These are phyloP conservation scores for Verticillium dahliae DNA, from an alignment of 2,329 filamentous ascomycete genomes.

Conservation along the genomic window DNA sequence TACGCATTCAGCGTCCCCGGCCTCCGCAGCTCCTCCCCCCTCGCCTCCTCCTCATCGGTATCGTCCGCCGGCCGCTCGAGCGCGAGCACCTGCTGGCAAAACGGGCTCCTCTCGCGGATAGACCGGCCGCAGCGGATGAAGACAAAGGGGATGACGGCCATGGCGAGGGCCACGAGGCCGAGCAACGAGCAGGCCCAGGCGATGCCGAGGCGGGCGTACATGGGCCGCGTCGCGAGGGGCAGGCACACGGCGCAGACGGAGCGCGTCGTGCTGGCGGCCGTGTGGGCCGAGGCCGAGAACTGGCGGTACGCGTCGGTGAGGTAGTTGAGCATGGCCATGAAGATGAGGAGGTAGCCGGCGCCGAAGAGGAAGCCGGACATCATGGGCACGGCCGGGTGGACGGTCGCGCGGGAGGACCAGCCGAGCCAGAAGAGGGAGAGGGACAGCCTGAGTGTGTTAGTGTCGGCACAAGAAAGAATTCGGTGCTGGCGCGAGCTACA, in stretches of 20 bases:
- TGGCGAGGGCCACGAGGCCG: conserved; percentile 40
- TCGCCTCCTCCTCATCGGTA: background rate
- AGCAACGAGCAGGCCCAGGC: conserved; percentile 45
- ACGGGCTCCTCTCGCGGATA: background rate
- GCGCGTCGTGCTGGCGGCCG: conserved; percentile 12
- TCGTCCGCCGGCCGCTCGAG: background rate
- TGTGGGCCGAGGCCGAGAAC: conserved; percentile 25
- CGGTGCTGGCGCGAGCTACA: background rate
- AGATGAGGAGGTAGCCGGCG: conserved; percentile 54
- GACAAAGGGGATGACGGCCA: conserved; percentile 44
- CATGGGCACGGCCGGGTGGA: conserved; percentile 50
- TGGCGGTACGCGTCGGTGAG: conserved; percentile 51
- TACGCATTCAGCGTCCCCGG: background rate
- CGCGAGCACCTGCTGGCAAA: background rate
- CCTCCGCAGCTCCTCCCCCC: background rate
- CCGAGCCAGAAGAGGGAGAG: conserved; percentile 55
- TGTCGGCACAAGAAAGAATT: background rate
- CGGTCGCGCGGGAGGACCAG: conserved; percentile 41
- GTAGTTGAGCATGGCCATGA: conserved; percentile 59
- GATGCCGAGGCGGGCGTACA: conserved; percentile 42
- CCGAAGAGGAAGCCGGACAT: conserved; percentile 57
- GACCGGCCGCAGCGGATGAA: conserved; percentile 49
- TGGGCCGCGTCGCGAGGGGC: conserved; percentile 45
- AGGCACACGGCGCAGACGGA: conserved; percentile 30
- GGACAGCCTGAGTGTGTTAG: conserved; percentile 15